Base-by-base conservation (phyloP, 2,329 filamentous ascomycete genomes). In the Cladosporium austrohemisphaericum region DNA sequence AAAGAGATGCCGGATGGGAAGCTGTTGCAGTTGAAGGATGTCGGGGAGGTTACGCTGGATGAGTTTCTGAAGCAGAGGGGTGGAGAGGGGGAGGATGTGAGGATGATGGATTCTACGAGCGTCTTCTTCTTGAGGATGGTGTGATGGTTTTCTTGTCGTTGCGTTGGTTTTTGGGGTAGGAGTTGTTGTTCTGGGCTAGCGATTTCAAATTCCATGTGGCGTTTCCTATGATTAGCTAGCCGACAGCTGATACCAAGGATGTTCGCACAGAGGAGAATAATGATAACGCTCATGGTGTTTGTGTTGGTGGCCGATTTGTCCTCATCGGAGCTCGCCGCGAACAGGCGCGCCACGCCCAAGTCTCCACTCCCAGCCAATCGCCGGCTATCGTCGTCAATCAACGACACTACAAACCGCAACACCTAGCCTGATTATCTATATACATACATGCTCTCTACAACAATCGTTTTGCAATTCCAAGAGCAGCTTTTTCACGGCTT, bases 331-430 rank as follows among this genome's bases (percentile, higher is more conserved):
- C n/a, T n/a, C n/a, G n/a, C n/a, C n/a, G n/a, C n/a, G n/a, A n/a
- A n/a, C n/a, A n/a, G n/a, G n/a, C n/a, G n/a, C n/a, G n/a, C n/a
- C n/a, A n/a, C n/a, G n/a, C n/a, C n/a, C n/a, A n/a, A n/a, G n/a
- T n/a, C n/a, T 22, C 32, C 43, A 33, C 43, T 19, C 26, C 14
- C 11, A 46, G 43, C 43, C 43, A 46, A 46, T 46, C 31, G 43
- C 32, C 43, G 31, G 43, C 43, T 46, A 46, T 46, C 43, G 16
- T 16, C 32, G 14, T 26, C 31, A 25, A 36, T 36, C 29, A n/a
- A 35, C 10, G 8, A 18, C 23, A 46, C 29, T 46, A 36, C 22
- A 36, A 23, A 23, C 28, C 14, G 18, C 23, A 32, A 43, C 18
- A 22, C 26, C 14, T 18, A n/a, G n/a, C n/a, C n/a, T n/a, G n/a